Evolutionary conservation across 768 basidiomycete genomes (phyloP).

Genomic region (Lentinula detonsa): DNA sequence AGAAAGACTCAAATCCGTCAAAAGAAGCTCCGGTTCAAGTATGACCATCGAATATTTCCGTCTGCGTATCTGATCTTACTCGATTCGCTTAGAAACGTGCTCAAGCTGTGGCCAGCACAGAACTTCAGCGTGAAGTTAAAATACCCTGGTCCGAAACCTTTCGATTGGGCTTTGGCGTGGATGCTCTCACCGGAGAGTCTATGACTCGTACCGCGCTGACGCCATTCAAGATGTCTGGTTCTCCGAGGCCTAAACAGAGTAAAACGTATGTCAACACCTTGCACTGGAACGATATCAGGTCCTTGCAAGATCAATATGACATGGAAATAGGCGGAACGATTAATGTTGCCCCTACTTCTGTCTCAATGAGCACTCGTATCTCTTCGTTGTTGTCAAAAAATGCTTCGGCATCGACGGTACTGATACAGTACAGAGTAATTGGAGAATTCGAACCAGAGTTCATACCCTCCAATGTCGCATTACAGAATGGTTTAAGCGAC

Average conservation of each 20-base stretch:
- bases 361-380: constrained; percentile 11
- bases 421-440: constrained; percentile 12
- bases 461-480: constrained; percentile 5
- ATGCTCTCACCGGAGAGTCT: constrained; percentile 15
- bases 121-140: constrained; percentile 8
- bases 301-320: constrained; percentile 12
- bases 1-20: not conserved
- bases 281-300: constrained; percentile 11
- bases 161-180: constrained; percentile 11
- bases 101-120: not conserved
- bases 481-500: constrained; percentile 10
- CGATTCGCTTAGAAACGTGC: not conserved
- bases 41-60: not conserved
- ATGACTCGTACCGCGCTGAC: constrained; percentile 11
- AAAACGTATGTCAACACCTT: constrained; percentile 8
- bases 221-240: constrained; percentile 2
- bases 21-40: not conserved
- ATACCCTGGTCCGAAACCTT: constrained; percentile 14
- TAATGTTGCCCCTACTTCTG: constrained; percentile 8
- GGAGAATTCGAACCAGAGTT: constrained; percentile 10
- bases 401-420: constrained; percentile 9
- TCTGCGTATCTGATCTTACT: not conserved
- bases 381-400: constrained; percentile 9
- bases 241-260: constrained; percentile 6
- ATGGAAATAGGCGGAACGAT: constrained; percentile 13